Conservation (phyloP, 306 rosid genomes). For the Cucumis melo region DNA sequence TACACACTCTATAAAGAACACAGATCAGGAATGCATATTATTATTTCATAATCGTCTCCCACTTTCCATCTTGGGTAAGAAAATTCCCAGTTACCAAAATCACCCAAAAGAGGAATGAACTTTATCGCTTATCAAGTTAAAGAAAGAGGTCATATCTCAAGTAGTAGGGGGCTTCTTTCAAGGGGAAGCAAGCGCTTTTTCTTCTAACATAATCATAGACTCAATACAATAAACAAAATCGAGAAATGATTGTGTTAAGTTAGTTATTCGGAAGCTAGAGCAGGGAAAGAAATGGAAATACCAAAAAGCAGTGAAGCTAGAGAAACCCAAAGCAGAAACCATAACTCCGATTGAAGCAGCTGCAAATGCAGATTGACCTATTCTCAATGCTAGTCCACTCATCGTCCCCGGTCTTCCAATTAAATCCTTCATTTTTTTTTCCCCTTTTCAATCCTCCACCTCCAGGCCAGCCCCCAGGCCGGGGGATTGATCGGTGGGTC, state of each 20-base stretch:
- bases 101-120: background rate
- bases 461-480: background rate
- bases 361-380: constrained; percentile 71
- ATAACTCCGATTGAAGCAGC: constrained; percentile 58
- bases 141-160: background rate
- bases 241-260: background rate
- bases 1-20: background rate
- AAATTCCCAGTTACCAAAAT: background rate
- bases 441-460: background rate
- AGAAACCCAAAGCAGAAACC: constrained; percentile 64
- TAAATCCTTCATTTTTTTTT: constrained; percentile 35
- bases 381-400: constrained; percentile 51
- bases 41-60: background rate
- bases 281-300: constrained; percentile 9
- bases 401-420: constrained; percentile 74
- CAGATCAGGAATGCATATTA: background rate
- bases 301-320: constrained; percentile 80
- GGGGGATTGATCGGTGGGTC: constrained; percentile 9
- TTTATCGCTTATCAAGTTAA: background rate
- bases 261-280: background rate
- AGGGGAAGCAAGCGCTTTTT: background rate
- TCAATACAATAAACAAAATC: background rate
- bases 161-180: background rate
- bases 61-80: background rate
- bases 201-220: background rate